Conservation (phyloP, 768 basidiomycete species). For the Rossbeevera mucosa region DNA sequence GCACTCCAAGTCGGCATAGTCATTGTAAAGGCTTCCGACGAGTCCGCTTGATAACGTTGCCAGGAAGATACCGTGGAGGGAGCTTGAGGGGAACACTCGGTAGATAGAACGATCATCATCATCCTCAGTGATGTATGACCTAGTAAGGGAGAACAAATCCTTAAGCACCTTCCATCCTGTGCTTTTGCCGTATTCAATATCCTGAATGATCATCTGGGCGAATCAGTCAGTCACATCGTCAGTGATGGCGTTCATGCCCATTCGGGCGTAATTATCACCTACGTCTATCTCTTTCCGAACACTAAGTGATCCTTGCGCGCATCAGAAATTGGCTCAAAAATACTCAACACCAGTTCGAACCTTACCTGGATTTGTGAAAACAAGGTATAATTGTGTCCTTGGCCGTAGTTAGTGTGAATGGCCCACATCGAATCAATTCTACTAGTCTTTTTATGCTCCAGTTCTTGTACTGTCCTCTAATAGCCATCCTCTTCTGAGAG, state of each 20-base stretch:
- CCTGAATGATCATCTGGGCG: slow-evolving; percentile 10
- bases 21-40: not conserved
- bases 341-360: slow-evolving; percentile 8
- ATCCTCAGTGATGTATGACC: too few relatives aligned
- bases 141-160: slow-evolving; percentile 27
- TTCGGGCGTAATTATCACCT: slow-evolving; percentile 9
- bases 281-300: slow-evolving; percentile 9
- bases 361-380: slow-evolving; percentile 10
- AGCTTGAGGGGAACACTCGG: slow-evolving; percentile 15
- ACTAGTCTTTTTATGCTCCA: slow-evolving; percentile 30
- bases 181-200: slow-evolving; percentile 15
- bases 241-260: slow-evolving; percentile 17
- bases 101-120: too few relatives aligned
- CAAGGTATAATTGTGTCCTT: slow-evolving; percentile 21
- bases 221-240: slow-evolving; percentile 17
- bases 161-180: slow-evolving; percentile 27
- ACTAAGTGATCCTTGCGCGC: not conserved
- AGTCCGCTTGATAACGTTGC: slow-evolving; percentile 23
- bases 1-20: not conserved
- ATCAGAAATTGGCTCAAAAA: not conserved
- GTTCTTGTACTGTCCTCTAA: slow-evolving; percentile 16
- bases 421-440: slow-evolving; percentile 27
- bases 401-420: slow-evolving; percentile 21
- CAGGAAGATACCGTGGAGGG: slow-evolving; percentile 12
- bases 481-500: slow-evolving; percentile 11